Conservation (phyloP, 2,329 filamentous ascomycete species). For the Fusarium virguliforme region DNA sequence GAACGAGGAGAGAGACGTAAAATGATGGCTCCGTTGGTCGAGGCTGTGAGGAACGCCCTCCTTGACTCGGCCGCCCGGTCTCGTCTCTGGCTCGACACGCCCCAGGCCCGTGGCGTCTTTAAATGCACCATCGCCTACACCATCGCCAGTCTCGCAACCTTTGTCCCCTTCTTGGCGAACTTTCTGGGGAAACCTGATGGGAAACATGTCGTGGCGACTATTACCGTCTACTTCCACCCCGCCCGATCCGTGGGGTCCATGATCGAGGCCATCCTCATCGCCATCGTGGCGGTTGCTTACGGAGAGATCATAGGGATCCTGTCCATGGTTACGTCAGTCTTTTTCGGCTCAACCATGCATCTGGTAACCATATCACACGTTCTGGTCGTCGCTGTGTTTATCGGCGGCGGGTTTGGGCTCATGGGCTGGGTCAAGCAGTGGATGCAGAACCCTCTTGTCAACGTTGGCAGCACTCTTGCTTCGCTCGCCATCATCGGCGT, state of each 20-base stretch:
- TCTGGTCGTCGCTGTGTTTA: constrained; percentile 85
- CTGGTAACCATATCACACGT: constrained; percentile 81
- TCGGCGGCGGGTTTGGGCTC: constrained; percentile 88
- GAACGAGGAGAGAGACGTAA: background rate
- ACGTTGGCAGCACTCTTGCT: constrained; percentile 87
- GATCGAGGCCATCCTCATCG: constrained; percentile 86
- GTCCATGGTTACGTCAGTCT: constrained; percentile 88
- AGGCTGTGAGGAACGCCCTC: constrained; percentile 44
- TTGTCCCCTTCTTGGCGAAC: constrained; percentile 79
- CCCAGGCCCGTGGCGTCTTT: constrained; percentile 83
- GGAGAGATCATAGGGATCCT: constrained; percentile 77
- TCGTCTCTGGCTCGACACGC: constrained; percentile 75
- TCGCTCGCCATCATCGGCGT: constrained; percentile 92
- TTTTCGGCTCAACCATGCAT: constrained; percentile 79
- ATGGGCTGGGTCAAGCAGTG: constrained; percentile 90
- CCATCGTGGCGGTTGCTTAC: constrained; percentile 84
- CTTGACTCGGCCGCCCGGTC: constrained; percentile 62
- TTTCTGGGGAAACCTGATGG: constrained; percentile 88
- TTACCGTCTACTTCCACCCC: constrained; percentile 96
- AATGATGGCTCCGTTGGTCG: constrained; percentile 31
- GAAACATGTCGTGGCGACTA: constrained; percentile 93
- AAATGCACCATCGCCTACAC: constrained; percentile 95
- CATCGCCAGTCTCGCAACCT: constrained; percentile 88
- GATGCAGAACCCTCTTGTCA: constrained; percentile 83
- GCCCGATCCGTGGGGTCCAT: constrained; percentile 90